phyloP scores from a whole-genome alignment of 192 early-diverging fungal species.

The Rhizophagus sp. region DNA sequence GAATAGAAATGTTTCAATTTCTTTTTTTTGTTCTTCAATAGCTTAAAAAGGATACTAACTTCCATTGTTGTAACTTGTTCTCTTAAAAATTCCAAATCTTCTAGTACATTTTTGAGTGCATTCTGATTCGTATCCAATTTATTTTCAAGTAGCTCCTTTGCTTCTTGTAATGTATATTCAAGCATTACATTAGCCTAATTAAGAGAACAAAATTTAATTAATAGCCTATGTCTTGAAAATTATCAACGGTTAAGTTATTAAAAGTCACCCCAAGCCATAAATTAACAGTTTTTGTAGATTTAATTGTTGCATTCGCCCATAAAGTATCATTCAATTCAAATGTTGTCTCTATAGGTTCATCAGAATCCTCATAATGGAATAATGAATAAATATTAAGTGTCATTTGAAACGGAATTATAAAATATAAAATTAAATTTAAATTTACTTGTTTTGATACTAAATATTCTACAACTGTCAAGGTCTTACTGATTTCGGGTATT shows the following conservation, averaged over 20 bases:
- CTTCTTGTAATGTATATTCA: constrained; percentile 91
- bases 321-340: constrained; percentile 97
- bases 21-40: not conserved
- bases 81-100: constrained; percentile 91
- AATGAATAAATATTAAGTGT: not conserved
- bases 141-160: constrained; percentile 68
- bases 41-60: constrained; percentile 64
- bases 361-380: constrained; percentile 28
- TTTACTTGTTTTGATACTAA: constrained; percentile 51
- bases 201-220: not conserved
- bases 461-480: constrained; percentile 82
- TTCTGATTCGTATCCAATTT: constrained; percentile 76
- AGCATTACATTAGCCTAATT: constrained; percentile 94
- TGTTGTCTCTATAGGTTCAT: constrained; percentile 74
- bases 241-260: not conserved
- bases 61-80: constrained; percentile 99
- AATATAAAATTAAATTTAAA: not conserved
- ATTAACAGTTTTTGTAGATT: constrained; percentile 77
- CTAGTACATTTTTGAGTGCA: constrained; percentile 73
- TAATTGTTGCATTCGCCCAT: constrained; percentile 81
- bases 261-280: constrained; percentile 90
- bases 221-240: not conserved
- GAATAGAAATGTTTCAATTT: not conserved
- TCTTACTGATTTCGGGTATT: constrained; percentile 96
- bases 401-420: not conserved